Evolutionary conservation across 1,139 yeast genomes (phyloP).

Genomic region (Candida buenavistaensis): DNA sequence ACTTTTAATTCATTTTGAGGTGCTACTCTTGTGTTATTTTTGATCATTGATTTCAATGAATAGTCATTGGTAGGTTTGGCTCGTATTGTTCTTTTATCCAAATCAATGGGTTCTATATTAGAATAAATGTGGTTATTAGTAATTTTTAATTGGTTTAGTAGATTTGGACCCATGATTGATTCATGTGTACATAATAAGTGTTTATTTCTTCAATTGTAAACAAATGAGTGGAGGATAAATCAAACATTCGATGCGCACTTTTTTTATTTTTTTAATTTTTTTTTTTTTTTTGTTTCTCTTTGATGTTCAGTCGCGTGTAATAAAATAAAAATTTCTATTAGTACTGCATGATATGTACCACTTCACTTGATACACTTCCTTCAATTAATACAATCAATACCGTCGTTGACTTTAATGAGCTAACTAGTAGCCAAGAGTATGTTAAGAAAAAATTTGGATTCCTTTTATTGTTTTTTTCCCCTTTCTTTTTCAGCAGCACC

Average conservation of each 20-base stretch:
- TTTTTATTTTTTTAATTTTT: not conserved
- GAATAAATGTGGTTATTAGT: conserved; percentile 28
- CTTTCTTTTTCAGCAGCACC: not conserved
- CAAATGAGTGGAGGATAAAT: too few relatives aligned
- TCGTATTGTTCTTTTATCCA: conserved; percentile 22
- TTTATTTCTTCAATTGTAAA: too few relatives aligned
- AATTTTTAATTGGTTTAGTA: conserved; percentile 28
- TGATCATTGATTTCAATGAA: conserved; percentile 17
- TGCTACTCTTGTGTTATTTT: not conserved
- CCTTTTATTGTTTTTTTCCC: not conserved
- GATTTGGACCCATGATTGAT: conserved; percentile 19
- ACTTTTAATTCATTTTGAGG: not conserved
- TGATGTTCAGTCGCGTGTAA: not conserved
- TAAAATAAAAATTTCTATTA: not conserved
- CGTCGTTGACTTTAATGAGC: too few relatives aligned
- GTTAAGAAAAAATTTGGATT: too few relatives aligned
- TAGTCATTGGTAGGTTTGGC: conserved; percentile 16
- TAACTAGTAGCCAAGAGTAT: too few relatives aligned
- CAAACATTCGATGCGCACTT: not conserved
- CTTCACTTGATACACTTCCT: not conserved
- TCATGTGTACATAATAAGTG: not conserved
- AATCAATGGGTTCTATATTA: conserved; percentile 19
- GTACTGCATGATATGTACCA: not conserved
- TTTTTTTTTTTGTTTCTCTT: not conserved
- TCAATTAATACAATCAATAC: too few relatives aligned